A percentile compares a stretch with the other conserved stretches of the same genome.
phyloP scores from a whole-genome alignment of 1,284 basidiomycete species.

The Grifola frondosa region DNA sequence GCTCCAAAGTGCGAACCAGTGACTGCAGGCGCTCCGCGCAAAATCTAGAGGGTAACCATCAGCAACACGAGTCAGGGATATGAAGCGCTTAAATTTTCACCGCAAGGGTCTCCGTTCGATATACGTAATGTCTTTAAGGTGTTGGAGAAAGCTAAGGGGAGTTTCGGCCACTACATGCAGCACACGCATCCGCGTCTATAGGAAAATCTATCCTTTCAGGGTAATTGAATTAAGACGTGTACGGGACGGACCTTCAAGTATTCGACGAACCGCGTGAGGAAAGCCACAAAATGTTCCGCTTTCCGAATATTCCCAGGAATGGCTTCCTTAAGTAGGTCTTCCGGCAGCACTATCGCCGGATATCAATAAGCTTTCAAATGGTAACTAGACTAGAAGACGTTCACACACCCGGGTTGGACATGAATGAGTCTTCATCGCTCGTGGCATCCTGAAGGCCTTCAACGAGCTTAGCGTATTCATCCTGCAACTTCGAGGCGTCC shows the following conservation, averaged over 20 bases:
- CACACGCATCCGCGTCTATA: conserved; percentile 95
- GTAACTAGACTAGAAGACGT: conserved; percentile 4
- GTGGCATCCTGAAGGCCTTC: conserved; percentile 87
- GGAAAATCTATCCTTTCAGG: conserved; percentile 10
- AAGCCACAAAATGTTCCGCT: conserved; percentile 98
- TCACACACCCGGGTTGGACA: conserved; percentile 81
- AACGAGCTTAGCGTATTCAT: conserved; percentile 97
- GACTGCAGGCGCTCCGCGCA: conserved; percentile 96
- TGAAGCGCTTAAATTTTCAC: conserved; percentile 40
- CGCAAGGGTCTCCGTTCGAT: conserved; percentile 95
- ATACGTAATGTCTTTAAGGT: conserved; percentile 98
- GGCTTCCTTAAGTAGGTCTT: conserved; percentile 93
- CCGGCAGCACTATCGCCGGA: conserved; percentile 72
- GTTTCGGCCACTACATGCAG: conserved; percentile 99
- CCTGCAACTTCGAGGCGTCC: conserved; percentile 92
- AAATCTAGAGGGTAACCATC: conserved; percentile 57
- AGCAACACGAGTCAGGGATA: conserved; percentile 5
- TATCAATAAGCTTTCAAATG: conserved; percentile 5
- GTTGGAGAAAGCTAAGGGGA: conserved; percentile 96
- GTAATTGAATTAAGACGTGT: conserved; percentile 2
- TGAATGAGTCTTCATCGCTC: conserved; percentile 78
- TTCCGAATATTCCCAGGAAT: conserved; percentile 98
- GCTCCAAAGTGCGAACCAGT: conserved; percentile 89
- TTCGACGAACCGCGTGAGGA: conserved; percentile 97
- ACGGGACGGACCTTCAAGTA: conserved; percentile 81